These are phyloP conservation scores for Rhizopogon vinicolor DNA, from an alignment of 768 basidiomycete genomes.

Conservation along the genomic window DNA sequence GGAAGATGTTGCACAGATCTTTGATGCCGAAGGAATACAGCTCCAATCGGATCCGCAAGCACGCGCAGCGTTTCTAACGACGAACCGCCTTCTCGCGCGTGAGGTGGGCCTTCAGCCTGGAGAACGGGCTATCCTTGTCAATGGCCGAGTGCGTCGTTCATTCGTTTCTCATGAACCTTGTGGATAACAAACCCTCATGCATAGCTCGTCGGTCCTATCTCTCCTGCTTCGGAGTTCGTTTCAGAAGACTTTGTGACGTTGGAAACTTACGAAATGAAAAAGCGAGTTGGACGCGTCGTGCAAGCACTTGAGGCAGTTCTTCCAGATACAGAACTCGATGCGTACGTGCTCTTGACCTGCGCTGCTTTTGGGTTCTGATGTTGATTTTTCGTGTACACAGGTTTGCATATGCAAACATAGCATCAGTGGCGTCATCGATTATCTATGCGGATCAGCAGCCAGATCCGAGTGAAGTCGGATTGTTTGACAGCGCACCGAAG, in stretches of 20 bases:
- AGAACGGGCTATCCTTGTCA: slow-evolving; percentile 62
- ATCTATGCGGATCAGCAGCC: slow-evolving; percentile 67
- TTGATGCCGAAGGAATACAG: slow-evolving; percentile 18
- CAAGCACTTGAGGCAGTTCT: slow-evolving; percentile 56
- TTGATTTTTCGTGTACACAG: slow-evolving; percentile 30
- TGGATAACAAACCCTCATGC: slow-evolving; percentile 3
- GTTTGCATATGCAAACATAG: slow-evolving; percentile 49
- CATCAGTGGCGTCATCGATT: slow-evolving; percentile 66
- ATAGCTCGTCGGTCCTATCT: slow-evolving; percentile 77
- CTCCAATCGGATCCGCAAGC: slow-evolving; percentile 16
- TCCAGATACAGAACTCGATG: slow-evolving; percentile 33
- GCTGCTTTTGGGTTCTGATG: background rate
- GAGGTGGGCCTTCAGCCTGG: slow-evolving; percentile 59
- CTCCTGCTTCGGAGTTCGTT: slow-evolving; percentile 45
- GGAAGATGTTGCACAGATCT: slow-evolving; percentile 31
- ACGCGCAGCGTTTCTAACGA: slow-evolving; percentile 39
- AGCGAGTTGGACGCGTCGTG: slow-evolving; percentile 65
- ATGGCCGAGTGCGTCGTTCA: slow-evolving; percentile 67
- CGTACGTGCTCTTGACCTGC: slow-evolving; percentile 29
- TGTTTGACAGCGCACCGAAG: slow-evolving; percentile 61
- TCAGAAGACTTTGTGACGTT: slow-evolving; percentile 71
- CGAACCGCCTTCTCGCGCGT: slow-evolving; percentile 44
- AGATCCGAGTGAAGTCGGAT: slow-evolving; percentile 66
- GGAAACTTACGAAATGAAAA: slow-evolving; percentile 67
- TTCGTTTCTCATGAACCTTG: background rate